Base-by-base conservation (phyloP, 768 basidiomycete species). In the Amyloporia xantha region DNA sequence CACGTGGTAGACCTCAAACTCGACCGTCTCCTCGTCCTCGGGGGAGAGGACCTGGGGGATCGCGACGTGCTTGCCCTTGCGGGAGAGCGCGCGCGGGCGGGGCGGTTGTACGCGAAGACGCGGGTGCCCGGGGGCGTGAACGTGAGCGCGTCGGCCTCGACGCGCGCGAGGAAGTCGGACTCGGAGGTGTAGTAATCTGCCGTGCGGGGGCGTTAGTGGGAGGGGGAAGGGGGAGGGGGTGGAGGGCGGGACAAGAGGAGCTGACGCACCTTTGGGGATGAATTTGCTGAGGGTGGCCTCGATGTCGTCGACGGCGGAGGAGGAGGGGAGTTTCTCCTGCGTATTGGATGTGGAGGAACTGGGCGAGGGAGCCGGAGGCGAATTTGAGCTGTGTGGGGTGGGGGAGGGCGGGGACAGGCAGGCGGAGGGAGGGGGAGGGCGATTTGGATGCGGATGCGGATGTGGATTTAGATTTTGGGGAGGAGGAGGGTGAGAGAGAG, bases 1-100 rank as follows among this genome's bases (percentile, higher is more conserved):
- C 64, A 91, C 94, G 73, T 93, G 89, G 66, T 90, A 98, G 20
- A 86, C 89, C 68, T 96, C 94, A 62, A 76, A 96, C 43, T 79
- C 82, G n/a, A 91, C 69, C 9, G 74, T 73, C 50, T 81, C 81
- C 49, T 81, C 74, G 48, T 73, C 74, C 42, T 76, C 72, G 37
- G 78, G 72, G 44, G 74, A 71, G 38, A 73, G 56, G n/a, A 52
- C 53, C 36, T 55, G 28, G 62, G 64, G 7, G 60, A 62, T 45
- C 61, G 70, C 25, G 66, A 68, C 67, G 20, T 72, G 73, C 56
- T 84, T 87, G 20, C 78, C 76, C 59, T 84, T 83, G 2, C 66
- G 72, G 47, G 66, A 76, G 12, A 61, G 63, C 33, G n/a, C 12
- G 59, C 58, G 3, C 72, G 69, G 15, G 73, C 61, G 25, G 74